phyloP scores from a whole-genome alignment of 2,329 filamentous ascomycete species.

The Thielaviopsis euricoi region DNA sequence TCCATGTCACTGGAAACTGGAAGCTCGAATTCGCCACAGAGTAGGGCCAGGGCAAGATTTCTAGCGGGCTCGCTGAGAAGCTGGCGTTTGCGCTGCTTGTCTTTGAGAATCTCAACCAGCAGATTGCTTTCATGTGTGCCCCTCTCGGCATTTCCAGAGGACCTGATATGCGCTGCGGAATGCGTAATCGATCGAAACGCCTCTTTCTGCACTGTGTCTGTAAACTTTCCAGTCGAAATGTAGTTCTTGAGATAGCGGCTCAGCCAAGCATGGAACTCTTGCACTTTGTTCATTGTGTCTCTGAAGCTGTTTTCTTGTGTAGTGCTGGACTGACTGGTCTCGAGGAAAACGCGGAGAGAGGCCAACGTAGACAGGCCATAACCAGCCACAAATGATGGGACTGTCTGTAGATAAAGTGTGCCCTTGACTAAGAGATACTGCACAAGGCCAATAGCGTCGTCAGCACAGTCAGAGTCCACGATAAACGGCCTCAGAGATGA shows the following conservation, averaged over 20 bases:
- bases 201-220: constrained; percentile 28
- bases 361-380: constrained; percentile 65
- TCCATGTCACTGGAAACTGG: constrained; percentile 31
- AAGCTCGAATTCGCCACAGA: constrained; percentile 59
- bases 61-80: constrained; percentile 57
- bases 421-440: constrained; percentile 68
- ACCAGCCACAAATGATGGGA: constrained; percentile 64
- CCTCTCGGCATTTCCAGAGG: constrained; percentile 51
- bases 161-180: constrained; percentile 50
- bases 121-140: constrained; percentile 64
- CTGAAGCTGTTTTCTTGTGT: constrained; percentile 74
- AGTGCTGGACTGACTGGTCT: constrained; percentile 58
- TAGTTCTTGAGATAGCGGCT: constrained; percentile 50
- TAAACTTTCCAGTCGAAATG: constrained; percentile 31
- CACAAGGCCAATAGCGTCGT: constrained; percentile 74
- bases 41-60: constrained; percentile 50
- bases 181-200: constrained; percentile 50
- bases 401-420: constrained; percentile 41
- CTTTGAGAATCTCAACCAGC: constrained; percentile 62
- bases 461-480: constrained; percentile 70
- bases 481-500: constrained; percentile 65
- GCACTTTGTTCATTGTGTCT: constrained; percentile 58
- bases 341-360: constrained; percentile 60
- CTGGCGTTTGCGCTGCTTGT: constrained; percentile 43
- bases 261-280: constrained; percentile 66